phyloP scores from a whole-genome alignment of 192 early-diverging fungal species.

The Entophlyctis helioformis region DNA sequence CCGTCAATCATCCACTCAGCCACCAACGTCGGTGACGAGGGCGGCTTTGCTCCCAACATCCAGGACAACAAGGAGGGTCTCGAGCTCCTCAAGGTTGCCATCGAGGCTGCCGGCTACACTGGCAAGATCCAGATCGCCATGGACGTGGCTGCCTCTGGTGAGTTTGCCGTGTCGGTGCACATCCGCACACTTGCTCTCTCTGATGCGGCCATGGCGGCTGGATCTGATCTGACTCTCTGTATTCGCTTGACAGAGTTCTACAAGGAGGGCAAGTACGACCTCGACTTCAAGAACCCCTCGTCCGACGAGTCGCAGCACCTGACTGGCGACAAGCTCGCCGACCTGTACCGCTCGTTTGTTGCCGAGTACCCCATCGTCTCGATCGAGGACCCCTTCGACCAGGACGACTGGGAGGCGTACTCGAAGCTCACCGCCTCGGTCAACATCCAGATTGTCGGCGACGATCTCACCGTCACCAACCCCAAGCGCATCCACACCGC shows the following conservation, averaged over 20 bases:
- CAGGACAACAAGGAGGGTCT: conserved; percentile 94
- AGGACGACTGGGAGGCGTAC: conserved; percentile 96
- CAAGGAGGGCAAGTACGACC: conserved; percentile 92
- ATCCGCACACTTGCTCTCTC: too few species aligned
- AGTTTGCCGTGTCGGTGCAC: too few species aligned
- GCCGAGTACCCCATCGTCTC: conserved; percentile 84
- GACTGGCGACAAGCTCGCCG: conserved; percentile 64
- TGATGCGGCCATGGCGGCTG: too few species aligned
- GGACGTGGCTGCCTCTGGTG: conserved; percentile 87
- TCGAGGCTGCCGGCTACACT: conserved; percentile 89
- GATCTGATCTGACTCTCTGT: not conserved
- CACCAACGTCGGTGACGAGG: conserved; percentile 98
- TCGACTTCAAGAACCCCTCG: conserved; percentile 92
- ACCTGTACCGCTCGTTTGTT: conserved; percentile 74
- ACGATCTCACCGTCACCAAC: conserved; percentile 98
- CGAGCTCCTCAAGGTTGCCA: conserved; percentile 78
- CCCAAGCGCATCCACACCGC: conserved; percentile 76
- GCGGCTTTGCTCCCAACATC: conserved; percentile 99
- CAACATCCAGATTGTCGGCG: conserved; percentile 85
- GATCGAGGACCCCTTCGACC: conserved; percentile 99
- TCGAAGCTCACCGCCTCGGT: conserved; percentile 51
- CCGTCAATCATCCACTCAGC: conserved; percentile 23
- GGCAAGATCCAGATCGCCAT: conserved; percentile 95
- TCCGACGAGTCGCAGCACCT: conserved; percentile 65
- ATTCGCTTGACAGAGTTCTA: conserved; percentile 72